Percentiles rank a stretch among this genome's conserved stretches.
Evolutionary conservation across 2,329 filamentous ascomycete species (phyloP).

Genomic region (Botrytis galanthina): DNA sequence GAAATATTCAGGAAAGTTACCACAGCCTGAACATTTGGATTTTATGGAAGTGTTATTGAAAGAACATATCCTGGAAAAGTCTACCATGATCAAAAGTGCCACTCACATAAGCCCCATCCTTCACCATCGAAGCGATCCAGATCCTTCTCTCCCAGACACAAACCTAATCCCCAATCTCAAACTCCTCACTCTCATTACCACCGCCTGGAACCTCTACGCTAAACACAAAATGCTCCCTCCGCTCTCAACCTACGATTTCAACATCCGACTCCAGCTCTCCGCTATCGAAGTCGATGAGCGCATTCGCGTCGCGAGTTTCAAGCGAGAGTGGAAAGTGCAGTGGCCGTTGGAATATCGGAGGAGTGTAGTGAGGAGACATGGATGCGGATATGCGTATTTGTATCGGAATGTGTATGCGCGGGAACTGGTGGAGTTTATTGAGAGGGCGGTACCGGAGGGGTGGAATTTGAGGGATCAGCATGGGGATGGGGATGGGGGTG

Average conservation of each 20-base stretch:
- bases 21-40: not conserved
- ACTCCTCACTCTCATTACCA: not conserved
- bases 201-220: not conserved
- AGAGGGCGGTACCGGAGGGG: not conserved
- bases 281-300: not conserved
- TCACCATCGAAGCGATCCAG: not conserved
- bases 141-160: not conserved
- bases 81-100: accelerated
- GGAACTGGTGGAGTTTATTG: not conserved
- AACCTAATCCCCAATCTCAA: not conserved
- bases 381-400: not conserved
- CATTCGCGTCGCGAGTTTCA: not conserved
- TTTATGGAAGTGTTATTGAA: not conserved
- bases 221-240: not conserved
- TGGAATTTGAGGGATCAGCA: not conserved
- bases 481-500: accelerated
- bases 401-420: not conserved
- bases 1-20: not conserved
- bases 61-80: too few relatives aligned
- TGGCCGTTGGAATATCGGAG: not conserved
- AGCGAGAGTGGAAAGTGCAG: not conserved
- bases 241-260: not conserved
- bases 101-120: not conserved
- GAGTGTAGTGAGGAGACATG: not conserved
- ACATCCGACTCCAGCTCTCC: not conserved